A percentile compares a stretch with the other conserved stretches of the same genome.
Conservation (phyloP, 306 rosid species). For the Rosa chinensis region DNA sequence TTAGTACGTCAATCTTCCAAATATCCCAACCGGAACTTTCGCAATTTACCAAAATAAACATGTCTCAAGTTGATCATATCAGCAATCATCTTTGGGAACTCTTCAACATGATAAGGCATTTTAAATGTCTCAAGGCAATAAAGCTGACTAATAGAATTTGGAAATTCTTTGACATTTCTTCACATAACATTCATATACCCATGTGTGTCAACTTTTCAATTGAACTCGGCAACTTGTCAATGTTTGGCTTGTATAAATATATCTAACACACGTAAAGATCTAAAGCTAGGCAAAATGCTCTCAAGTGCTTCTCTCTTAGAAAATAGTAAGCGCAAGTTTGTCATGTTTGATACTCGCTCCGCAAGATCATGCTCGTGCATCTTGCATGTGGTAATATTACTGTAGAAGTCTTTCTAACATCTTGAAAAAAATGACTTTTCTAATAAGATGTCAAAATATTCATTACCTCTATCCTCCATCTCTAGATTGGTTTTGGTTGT, state of each 20-base stretch:
- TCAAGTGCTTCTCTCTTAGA: not conserved
- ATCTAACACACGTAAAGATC: constrained; percentile 13
- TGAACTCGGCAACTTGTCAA: constrained; percentile 8
- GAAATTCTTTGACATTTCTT: not conserved
- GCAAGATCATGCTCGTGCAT: constrained; percentile 34
- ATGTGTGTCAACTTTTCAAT: constrained; percentile 8
- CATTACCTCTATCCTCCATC: constrained; percentile 21
- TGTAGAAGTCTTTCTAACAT: not conserved
- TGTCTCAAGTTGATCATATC: not conserved
- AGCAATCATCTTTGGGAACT: not conserved
- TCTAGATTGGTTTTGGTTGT: not conserved
- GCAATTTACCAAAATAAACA: not conserved
- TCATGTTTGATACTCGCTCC: not conserved
- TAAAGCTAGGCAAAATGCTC: not conserved
- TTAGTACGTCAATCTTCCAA: not conserved
- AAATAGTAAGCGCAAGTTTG: not conserved
- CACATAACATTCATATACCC: constrained; percentile 11
- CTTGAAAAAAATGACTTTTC: constrained; percentile 8
- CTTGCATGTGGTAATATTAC: not conserved
- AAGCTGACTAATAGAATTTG: not conserved
- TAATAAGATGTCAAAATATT: constrained; percentile 17
- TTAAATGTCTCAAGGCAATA: not conserved
- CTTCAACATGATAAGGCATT: not conserved
- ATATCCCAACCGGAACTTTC: not conserved
- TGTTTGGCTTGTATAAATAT: not conserved